phyloP scores from a whole-genome alignment of 2,329 filamentous ascomycete species.

The Xylariaceae sp. region DNA sequence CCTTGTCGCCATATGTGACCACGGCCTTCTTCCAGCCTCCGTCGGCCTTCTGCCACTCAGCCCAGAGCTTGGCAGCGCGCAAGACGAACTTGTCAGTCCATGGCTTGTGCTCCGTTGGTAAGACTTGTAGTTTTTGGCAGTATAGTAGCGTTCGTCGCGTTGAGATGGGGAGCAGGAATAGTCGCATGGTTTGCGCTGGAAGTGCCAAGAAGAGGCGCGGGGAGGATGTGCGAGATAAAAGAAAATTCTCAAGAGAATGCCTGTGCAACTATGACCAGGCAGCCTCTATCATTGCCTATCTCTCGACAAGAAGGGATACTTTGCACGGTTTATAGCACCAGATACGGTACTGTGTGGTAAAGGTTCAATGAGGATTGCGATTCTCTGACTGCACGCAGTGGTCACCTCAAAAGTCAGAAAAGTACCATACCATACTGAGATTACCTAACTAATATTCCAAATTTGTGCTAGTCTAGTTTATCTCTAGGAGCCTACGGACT shows the following conservation, averaged over 20 bases:
- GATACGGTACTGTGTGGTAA: too few species aligned
- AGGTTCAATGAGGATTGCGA: too few species aligned
- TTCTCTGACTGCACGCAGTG: too few species aligned
- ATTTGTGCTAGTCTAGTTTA: too few species aligned
- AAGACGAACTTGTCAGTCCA: conserved; percentile 63
- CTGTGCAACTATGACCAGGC: background rate
- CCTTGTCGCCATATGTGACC: conserved; percentile 78
- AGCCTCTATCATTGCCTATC: too few species aligned
- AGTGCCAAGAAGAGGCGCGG: background rate
- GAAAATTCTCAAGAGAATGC: background rate
- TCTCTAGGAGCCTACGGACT: too few species aligned
- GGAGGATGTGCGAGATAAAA: background rate
- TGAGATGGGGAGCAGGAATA: conserved; percentile 90
- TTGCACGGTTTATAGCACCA: too few species aligned
- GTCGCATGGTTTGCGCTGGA: conserved; percentile 58
- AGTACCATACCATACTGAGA: too few species aligned
- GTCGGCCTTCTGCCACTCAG: conserved; percentile 78
- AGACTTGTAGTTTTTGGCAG: conserved; percentile 67
- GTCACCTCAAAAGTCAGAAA: too few species aligned
- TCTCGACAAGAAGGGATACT: too few species aligned
- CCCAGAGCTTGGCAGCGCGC: conserved; percentile 73
- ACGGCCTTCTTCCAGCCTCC: conserved; percentile 83
- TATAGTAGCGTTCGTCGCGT: conserved; percentile 88
- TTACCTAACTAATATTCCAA: too few species aligned
- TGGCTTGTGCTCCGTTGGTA: conserved; percentile 47